phyloP scores from a whole-genome alignment of 257 asterid species.

The Euphrasia confusa region DNA sequence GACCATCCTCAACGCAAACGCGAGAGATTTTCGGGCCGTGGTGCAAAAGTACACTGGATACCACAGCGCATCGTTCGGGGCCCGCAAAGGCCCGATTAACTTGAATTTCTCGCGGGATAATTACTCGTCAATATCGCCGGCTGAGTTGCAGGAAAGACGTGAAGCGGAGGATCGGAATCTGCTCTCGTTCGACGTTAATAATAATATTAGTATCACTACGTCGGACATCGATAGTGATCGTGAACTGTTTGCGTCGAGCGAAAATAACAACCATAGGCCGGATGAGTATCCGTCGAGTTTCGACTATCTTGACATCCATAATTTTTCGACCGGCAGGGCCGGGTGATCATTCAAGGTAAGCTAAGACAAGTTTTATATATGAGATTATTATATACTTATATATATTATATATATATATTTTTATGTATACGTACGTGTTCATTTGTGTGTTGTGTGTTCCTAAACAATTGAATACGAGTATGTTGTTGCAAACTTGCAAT shows the following conservation, averaged over 20 bases:
- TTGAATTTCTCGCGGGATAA: conserved; percentile 39
- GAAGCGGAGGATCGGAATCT: background rate
- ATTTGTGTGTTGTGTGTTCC: no score
- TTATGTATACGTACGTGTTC: no score
- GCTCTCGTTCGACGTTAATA: conserved; percentile 8
- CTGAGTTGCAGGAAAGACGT: background rate
- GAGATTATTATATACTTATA: no score
- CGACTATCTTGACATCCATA: conserved; percentile 24
- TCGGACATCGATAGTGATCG: background rate
- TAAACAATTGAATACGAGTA: no score
- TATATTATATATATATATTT: no score
- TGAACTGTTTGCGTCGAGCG: conserved; percentile 13
- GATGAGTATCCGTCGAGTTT: conserved; percentile 21
- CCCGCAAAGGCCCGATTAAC: conserved; percentile 51
- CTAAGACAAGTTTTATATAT: no score
- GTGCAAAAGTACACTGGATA: conserved; percentile 69
- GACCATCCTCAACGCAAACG: conserved; percentile 39
- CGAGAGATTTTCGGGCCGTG: conserved; percentile 44
- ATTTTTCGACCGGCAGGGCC: conserved; percentile 4
- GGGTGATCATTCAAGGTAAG: conserved; percentile 5
- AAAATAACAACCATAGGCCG: background rate
- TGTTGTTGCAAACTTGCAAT: no score
- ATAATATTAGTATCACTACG: background rate
- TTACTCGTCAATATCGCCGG: no score
- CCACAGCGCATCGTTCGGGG: conserved; percentile 27